phyloP scores from a whole-genome alignment of 768 basidiomycete species.

The Termitomyces sp. region DNA sequence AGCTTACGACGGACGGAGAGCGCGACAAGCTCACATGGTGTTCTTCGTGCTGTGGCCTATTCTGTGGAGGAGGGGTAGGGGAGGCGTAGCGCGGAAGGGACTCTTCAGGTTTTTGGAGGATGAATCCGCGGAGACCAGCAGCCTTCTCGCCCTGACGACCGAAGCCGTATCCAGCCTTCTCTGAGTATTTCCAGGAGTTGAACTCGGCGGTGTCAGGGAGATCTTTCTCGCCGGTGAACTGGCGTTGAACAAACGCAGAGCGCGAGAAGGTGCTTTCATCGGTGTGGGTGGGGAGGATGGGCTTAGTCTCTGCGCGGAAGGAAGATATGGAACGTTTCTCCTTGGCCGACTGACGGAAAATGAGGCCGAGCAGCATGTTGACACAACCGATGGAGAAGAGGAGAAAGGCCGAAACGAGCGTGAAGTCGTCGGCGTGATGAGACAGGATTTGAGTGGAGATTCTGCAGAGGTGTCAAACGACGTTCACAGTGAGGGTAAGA shows the following conservation, averaged over 20 bases:
- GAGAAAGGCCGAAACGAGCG: constrained; percentile 84
- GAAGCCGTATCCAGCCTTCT: constrained; percentile 63
- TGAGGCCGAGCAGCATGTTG: constrained; percentile 78
- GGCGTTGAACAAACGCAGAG: constrained; percentile 27
- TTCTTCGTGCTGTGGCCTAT: neutral
- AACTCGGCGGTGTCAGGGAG: constrained; percentile 21
- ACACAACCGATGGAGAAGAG: constrained; percentile 79
- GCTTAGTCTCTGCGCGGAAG: constrained; percentile 59
- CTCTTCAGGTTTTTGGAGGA: constrained; percentile 56
- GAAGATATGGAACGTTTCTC: constrained; percentile 60
- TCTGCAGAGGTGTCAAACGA: constrained; percentile 23
- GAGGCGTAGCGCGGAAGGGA: constrained; percentile 51
- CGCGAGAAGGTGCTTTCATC: constrained; percentile 33
- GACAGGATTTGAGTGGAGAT: constrained; percentile 70
- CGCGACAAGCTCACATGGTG: constrained; percentile 20
- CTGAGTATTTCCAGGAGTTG: constrained; percentile 27
- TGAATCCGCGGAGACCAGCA: constrained; percentile 64
- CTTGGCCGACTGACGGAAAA: constrained; percentile 71
- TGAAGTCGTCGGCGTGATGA: constrained; percentile 77
- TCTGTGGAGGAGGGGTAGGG: constrained; percentile 20
- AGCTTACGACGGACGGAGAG: constrained; percentile 23
- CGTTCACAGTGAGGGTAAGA: neutral
- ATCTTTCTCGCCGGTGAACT: constrained; percentile 23
- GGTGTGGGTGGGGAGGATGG: constrained; percentile 48
- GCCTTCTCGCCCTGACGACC: constrained; percentile 79